Evolutionary conservation across 192 early-diverging fungal species (phyloP), one percentile per base, ranked within the genome.

Genomic region (Tieghemiomyces parasiticus): DNA sequence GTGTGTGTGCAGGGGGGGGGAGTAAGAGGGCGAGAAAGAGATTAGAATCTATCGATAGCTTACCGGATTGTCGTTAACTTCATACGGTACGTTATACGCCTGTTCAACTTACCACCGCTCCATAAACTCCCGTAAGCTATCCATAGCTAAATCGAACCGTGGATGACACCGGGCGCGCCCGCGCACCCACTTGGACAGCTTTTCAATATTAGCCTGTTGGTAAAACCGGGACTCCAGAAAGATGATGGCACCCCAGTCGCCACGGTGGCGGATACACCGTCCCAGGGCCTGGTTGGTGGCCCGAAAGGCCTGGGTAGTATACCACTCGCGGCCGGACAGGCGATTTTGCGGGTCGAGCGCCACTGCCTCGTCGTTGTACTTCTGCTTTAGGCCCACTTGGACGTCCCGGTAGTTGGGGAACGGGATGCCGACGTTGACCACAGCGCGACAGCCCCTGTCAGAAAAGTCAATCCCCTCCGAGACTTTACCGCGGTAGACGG

Each of bases 241-340:
- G n/a, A 79, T 67, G n/a, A 81, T 70, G 3, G 67, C 73, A 1
- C 80, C 80, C 80, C 80, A 82, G 45, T 82, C 80, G 16, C 61
- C 59, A 16, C 64, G 66, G 58, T 82, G 80, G 1, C 80, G 69
- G 47, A 82, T 67, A 51, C 80, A 80, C 13, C 80, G 69, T 20
- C 80, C 80, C 4, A 82, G 60, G 1, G 78, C 76, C 63, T 82
- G 80, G 64, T 80, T 82, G 22, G 75, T 60, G 2, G 80, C 80
- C 0, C 80, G 71, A 38, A 75, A 82, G 0, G 80, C 78, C 63
- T 80, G 78, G 32, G 71, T 74, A 2, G 76, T 71, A 49, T 78
- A 78, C 80, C 80, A 80, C 50, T 65, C 66, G 10, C 48, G 53
- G 3, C 78, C 80, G 29, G 52, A 64, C n/a, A 79, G 2, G 58